A percentile compares a stretch with the other conserved stretches of the same genome.
Conservation (phyloP, 495 filamentous ascomycete genomes). For the Chaetomidium leptoderma region DNA sequence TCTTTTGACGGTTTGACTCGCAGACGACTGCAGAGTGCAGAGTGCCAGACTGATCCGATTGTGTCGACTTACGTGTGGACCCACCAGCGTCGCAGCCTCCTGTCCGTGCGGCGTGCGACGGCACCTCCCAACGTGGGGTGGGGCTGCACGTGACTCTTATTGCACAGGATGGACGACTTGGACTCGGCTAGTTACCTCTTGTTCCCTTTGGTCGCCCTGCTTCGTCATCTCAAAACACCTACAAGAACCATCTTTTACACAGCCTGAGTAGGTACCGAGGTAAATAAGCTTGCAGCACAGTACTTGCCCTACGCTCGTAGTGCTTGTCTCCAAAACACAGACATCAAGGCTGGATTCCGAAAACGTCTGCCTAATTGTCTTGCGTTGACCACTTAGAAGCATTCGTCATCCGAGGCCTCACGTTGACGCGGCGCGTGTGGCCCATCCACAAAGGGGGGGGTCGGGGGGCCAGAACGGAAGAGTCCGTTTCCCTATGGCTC, state of each 20-base stretch:
- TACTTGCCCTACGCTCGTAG: too few relatives aligned
- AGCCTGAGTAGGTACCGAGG: too few relatives aligned
- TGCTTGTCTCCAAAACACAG: too few relatives aligned
- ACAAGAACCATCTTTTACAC: too few relatives aligned
- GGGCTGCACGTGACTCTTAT: slow-evolving; percentile 4
- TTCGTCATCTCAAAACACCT: too few relatives aligned
- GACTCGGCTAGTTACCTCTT: too few relatives aligned
- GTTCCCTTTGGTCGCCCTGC: too few relatives aligned
- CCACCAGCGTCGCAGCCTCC: slow-evolving; percentile 11
- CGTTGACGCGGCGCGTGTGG: slow-evolving; percentile 6
- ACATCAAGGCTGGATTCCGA: too few relatives aligned
- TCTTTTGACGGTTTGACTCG: slow-evolving; percentile 18
- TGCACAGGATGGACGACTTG: too few relatives aligned
- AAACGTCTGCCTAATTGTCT: background rate
- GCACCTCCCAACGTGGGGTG: background rate
- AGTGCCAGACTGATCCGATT: slow-evolving; percentile 9
- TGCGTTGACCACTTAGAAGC: background rate
- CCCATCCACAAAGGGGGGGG: background rate
- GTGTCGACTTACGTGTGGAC: slow-evolving; percentile 11
- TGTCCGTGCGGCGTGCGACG: background rate
- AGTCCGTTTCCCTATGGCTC: too few relatives aligned
- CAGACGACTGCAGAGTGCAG: too few relatives aligned
- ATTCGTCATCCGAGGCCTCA: slow-evolving; percentile 2
- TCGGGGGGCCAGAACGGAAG: background rate
- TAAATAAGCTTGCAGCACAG: background rate